Base-by-base conservation (phyloP, 768 basidiomycete species). In the Sarcodon sp. region DNA sequence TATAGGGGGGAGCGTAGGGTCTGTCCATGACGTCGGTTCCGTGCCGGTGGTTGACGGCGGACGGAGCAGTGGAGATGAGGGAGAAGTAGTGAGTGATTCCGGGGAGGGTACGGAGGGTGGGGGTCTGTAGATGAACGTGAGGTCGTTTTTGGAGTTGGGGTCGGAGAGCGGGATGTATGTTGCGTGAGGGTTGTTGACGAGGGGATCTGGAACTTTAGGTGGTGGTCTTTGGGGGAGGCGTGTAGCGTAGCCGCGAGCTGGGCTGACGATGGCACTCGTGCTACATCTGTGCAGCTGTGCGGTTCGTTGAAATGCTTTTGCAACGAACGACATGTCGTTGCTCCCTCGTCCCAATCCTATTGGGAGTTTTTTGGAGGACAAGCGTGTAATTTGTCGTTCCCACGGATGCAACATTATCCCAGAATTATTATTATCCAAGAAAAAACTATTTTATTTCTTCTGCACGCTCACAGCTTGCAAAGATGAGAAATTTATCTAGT, bases 91-190 rank as follows among this genome's bases (percentile, higher is more conserved):
- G 49, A 79, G 74, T 15, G 87, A 91, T 50, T 70, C 67, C 3
- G 87, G 86, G 13, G 86, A 71, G 7, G 83, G 82, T 8, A 80
- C 75, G 8, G 82, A 77, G 0, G 87, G 84, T 0, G 87, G 88
- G n/a, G 84, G 84, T 38, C 88, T 80, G 60, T 87, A 85, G 50
- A 90, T 80, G 61, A 90, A 90, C 0, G 85, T 85, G 48, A 88
- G 62, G 50, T 72, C 67, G 49, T 75, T 72, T 13, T 41, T 27
- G 31, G 52, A 46, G 34, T 27, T 27, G 21, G 21, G 21, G 33
- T 54, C 53, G 6, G 54, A 50, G 32, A 59, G 55, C 7, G 50
- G 36, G 37, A 55, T 35, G 54, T 56, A 54, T n/a, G 48, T 38
- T 15, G 53, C 57, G 41, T 58, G 43, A 5, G 57, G 55, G 49